Percentiles rank a stretch among this genome's conserved stretches.
Evolutionary conservation across 1,284 basidiomycete species (phyloP).

Genomic region (Pyrrhoderma noxium): DNA sequence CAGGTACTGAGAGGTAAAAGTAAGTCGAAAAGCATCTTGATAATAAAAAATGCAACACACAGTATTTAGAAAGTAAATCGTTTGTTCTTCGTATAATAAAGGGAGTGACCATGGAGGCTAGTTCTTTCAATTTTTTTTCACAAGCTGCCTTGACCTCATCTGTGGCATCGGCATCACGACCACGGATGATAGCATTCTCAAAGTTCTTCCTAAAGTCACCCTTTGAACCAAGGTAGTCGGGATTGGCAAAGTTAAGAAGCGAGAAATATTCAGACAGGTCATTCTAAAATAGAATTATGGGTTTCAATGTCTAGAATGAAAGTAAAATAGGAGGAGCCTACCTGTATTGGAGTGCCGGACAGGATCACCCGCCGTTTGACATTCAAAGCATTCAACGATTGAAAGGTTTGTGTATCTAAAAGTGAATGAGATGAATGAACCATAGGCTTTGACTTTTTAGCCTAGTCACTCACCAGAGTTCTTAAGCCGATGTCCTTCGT

Average conservation of each 20-base stretch:
- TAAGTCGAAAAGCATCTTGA: conserved; percentile 1
- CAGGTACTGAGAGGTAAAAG: conserved; percentile 60
- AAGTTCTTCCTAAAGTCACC: conserved; percentile 96
- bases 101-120: conserved; percentile 85
- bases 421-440: no score
- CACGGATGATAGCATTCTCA: conserved; percentile 89
- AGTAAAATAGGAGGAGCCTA: conserved; percentile 23
- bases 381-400: conserved; percentile 77
- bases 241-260: conserved; percentile 94
- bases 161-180: conserved; percentile 87
- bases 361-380: conserved; percentile 94
- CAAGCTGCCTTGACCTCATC: conserved; percentile 77
- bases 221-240: conserved; percentile 88
- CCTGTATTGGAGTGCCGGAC: conserved; percentile 95
- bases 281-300: conserved; percentile 52
- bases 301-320: conserved; percentile 5
- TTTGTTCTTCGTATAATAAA: conserved; percentile 98
- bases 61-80: conserved; percentile 93
- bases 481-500: conserved; percentile 96
- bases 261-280: conserved; percentile 97
- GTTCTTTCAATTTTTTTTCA: conserved; percentile 89
- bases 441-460: no score
- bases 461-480: conserved; percentile 74
- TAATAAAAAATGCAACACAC: no score
- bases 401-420: conserved; percentile 83